A percentile compares a stretch with the other conserved stretches of the same genome.
These are phyloP conservation scores for Fraxinus sp. DNA, from an alignment of 305 asterid species.

Conservation along the genomic window DNA sequence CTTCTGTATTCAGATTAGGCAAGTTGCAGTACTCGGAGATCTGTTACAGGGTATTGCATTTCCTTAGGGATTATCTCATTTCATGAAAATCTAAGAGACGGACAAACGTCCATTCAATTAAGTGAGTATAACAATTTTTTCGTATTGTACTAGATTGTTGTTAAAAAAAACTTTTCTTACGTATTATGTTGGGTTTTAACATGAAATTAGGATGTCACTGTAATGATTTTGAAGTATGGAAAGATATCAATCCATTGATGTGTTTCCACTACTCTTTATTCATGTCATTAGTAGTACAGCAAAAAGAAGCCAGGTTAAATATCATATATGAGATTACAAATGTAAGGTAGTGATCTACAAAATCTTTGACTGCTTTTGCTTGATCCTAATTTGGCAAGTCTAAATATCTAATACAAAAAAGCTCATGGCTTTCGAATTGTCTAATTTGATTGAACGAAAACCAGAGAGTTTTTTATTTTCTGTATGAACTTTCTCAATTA, in stretches of 20 bases:
- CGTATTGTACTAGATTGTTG: not conserved
- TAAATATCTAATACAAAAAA: not conserved
- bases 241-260: not conserved
- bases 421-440: not conserved
- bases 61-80: not conserved
- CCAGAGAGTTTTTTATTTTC: not conserved
- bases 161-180: too few relatives aligned
- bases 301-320: not conserved
- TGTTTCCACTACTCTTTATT: not conserved
- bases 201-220: not conserved
- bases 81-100: constrained; percentile 21
- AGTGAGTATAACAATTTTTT: constrained; percentile 37
- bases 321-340: not conserved
- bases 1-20: not conserved
- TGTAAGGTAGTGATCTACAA: not conserved
- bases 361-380: not conserved
- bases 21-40: not conserved
- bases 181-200: not conserved
- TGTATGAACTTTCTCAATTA: not conserved
- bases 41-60: not conserved
- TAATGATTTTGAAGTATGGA: not conserved
- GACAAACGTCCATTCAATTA: constrained; percentile 96
- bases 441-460: not conserved
- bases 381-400: not conserved
- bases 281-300: not conserved